These are phyloP conservation scores for Pisolithus microcarpus DNA, from an alignment of 768 basidiomycete genomes.

Conservation along the genomic window DNA sequence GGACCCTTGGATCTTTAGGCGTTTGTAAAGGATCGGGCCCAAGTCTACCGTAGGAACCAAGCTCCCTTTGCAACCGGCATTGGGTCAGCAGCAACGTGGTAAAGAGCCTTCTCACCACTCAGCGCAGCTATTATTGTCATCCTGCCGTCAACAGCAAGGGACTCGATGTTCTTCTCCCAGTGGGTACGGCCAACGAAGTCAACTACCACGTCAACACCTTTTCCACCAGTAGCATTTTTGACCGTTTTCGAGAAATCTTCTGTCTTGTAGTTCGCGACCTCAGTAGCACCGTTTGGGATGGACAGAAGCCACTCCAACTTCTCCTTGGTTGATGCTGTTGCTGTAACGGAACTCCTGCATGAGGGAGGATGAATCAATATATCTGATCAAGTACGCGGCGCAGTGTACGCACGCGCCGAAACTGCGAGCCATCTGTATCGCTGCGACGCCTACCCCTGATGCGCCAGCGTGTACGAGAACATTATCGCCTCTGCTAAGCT, in stretches of 20 bases:
- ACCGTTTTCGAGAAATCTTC: constrained; percentile 73
- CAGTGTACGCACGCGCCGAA: constrained; percentile 57
- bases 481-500: constrained; percentile 61
- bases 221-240: constrained; percentile 55
- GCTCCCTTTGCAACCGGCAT: constrained; percentile 34
- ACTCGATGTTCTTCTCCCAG: constrained; percentile 65
- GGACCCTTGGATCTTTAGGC: constrained; percentile 82
- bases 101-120: constrained; percentile 44
- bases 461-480: constrained; percentile 89
- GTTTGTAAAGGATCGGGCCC: constrained; percentile 67
- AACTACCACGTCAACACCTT: constrained; percentile 77
- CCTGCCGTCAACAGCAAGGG: constrained; percentile 62
- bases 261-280: constrained; percentile 79
- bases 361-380: constrained; percentile 1
- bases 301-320: constrained; percentile 73
- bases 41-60: constrained; percentile 50
- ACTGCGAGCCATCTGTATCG: constrained; percentile 76
- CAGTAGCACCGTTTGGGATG: constrained; percentile 62
- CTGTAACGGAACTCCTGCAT: constrained; percentile 60
- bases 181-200: constrained; percentile 79
- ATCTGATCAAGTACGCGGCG: constrained; percentile 1
- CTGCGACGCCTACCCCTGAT: constrained; percentile 83
- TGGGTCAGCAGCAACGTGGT: constrained; percentile 14
- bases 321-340: constrained; percentile 78
- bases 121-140: constrained; percentile 64